phyloP scores from a whole-genome alignment of 257 asterid species.

The Osmanthus fragrans region DNA sequence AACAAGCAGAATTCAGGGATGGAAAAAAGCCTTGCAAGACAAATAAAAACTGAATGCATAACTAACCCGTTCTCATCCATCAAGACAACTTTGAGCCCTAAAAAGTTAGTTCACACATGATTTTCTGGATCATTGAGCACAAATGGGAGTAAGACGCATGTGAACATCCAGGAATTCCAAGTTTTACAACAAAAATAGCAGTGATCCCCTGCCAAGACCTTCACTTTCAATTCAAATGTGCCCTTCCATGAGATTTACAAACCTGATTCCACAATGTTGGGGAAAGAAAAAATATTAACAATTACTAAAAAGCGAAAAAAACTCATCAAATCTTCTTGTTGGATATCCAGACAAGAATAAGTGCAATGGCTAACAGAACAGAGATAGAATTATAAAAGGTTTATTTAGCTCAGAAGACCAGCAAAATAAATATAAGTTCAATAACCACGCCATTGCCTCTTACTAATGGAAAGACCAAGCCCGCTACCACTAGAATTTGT shows the following conservation, averaged over 20 bases:
- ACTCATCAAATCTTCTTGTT: no score
- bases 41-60: conserved; percentile 11
- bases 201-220: no score
- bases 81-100: conserved; percentile 77
- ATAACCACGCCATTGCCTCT: conserved; percentile 45
- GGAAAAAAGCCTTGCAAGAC: no score
- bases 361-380: no score
- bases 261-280: conserved; percentile 44
- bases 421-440: not conserved
- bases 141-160: no score
- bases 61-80: conserved; percentile 83
- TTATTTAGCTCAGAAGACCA: not conserved
- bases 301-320: no score
- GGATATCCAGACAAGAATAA: no score
- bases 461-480: conserved; percentile 93
- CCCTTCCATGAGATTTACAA: conserved; percentile 94
- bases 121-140: no score
- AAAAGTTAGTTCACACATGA: no score
- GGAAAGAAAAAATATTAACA: not conserved
- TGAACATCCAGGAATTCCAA: no score
- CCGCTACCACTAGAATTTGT: conserved; percentile 85
- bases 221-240: conserved; percentile 85
- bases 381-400: not conserved
- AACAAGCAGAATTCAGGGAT: no score
- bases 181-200: no score